Percentiles rank a stretch among this genome's conserved stretches.
Evolutionary conservation across 176 grass and related monocot genomes (phyloP).

Genomic region (Aegilops tauschii): DNA sequence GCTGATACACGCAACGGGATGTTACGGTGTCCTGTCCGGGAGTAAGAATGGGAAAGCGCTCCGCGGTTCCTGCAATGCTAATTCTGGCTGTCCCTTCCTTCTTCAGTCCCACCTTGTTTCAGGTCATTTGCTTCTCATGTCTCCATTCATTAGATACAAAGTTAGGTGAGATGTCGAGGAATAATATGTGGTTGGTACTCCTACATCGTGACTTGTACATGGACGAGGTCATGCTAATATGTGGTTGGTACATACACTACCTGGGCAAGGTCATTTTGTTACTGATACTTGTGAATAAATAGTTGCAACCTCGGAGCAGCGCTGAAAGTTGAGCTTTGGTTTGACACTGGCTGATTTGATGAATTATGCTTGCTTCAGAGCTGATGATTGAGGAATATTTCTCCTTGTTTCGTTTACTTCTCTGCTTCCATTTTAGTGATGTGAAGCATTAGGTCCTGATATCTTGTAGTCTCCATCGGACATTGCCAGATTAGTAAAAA

Average conservation of each 20-base stretch:
- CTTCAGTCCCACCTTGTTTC: not conserved
- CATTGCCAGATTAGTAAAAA: not conserved
- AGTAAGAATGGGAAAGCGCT: not conserved
- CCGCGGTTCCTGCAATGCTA: not conserved
- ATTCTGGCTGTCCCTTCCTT: not conserved
- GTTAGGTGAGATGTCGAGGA: constrained; percentile 31
- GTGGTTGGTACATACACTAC: not conserved
- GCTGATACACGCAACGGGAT: not conserved
- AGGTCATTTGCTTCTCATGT: not conserved
- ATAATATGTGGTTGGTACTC: not conserved
- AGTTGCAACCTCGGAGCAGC: not conserved
- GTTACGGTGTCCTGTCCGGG: not conserved
- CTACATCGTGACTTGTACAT: not conserved
- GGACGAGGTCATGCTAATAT: not conserved
- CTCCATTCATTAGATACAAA: not conserved
- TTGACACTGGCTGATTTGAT: not conserved
- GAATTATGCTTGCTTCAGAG: not conserved
- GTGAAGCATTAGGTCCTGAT: no score
- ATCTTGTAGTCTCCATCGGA: no score
- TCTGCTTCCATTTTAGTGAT: no score
- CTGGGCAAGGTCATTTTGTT: not conserved
- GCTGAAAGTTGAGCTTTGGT: not conserved
- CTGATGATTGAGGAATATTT: no score
- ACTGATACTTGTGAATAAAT: not conserved
- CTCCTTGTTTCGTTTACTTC: no score